Conservation (phyloP, 495 filamentous ascomycete genomes). For the Chlorociboria aeruginascens region DNA sequence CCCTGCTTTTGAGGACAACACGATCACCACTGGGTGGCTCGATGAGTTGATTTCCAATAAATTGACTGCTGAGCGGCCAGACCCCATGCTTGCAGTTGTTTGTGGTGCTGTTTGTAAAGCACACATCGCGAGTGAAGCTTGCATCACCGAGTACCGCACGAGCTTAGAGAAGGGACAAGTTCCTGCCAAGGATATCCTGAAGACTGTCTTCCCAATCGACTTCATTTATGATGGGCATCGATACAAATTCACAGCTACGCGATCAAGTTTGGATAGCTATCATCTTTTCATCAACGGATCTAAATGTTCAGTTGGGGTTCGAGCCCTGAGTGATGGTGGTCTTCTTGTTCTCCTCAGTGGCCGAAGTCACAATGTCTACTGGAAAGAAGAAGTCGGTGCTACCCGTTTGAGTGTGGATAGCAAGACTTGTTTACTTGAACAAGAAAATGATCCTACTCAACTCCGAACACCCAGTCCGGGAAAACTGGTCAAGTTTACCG, state of each 20-base stretch:
- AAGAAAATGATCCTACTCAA: constrained; percentile 98
- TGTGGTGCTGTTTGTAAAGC: constrained; percentile 93
- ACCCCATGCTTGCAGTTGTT: constrained; percentile 79
- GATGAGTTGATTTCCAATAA: constrained; percentile 98
- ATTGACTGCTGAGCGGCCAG: constrained; percentile 90
- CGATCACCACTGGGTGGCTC: constrained; percentile 97
- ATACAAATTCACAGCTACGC: constrained; percentile 97
- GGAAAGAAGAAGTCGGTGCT: constrained; percentile 96
- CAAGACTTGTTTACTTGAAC: constrained; percentile 95
- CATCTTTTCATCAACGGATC: constrained; percentile 99
- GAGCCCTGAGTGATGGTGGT: constrained; percentile 86
- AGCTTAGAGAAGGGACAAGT: constrained; percentile 97
- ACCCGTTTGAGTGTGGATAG: constrained; percentile 93
- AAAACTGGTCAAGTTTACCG: constrained; percentile 96
- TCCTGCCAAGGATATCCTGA: constrained; percentile 87
- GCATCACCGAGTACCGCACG: constrained; percentile 73
- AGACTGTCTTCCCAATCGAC: constrained; percentile 95
- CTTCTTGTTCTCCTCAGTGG: constrained; percentile 83
- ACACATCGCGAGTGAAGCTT: constrained; percentile 80
- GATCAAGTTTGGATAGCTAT: constrained; percentile 88
- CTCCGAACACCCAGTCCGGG: constrained; percentile 89
- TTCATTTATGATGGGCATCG: constrained; percentile 96
- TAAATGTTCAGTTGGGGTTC: constrained; percentile 87
- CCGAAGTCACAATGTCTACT: constrained; percentile 95
- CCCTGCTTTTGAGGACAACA: constrained; percentile 97